A percentile compares a stretch with the other conserved stretches of the same genome.
These are phyloP conservation scores for Paecilomyces niveus DNA, from an alignment of 2,329 filamentous ascomycete genomes.

Conservation along the genomic window DNA sequence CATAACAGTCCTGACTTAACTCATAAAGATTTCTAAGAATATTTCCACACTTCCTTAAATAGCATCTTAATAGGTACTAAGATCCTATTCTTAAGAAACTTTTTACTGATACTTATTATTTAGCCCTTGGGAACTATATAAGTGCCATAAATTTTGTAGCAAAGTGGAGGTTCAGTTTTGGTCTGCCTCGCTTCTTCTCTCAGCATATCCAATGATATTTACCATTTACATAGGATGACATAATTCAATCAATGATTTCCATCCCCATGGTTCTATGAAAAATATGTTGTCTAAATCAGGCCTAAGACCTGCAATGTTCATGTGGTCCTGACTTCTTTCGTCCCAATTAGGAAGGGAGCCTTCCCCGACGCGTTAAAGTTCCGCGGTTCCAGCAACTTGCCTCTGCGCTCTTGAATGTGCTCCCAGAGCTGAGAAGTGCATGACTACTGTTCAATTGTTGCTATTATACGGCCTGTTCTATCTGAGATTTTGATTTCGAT, in stretches of 20 bases:
- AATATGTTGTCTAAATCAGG: too few species aligned
- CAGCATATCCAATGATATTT: too few species aligned
- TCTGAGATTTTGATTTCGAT: background rate
- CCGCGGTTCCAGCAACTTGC: constrained; percentile 4
- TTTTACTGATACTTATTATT: background rate
- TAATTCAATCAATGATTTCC: too few species aligned
- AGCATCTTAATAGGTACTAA: background rate
- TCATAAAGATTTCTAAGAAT: background rate
- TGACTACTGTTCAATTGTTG: too few species aligned
- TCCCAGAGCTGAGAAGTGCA: too few species aligned
- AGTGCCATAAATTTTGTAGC: too few species aligned
- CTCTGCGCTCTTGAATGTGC: background rate
- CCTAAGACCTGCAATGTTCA: too few species aligned
- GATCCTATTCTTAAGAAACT: background rate
- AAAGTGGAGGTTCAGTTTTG: too few species aligned
- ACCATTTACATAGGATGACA: too few species aligned
- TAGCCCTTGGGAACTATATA: background rate
- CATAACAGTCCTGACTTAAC: background rate
- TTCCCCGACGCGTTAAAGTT: background rate
- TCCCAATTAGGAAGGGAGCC: background rate
- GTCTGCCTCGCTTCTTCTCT: too few species aligned
- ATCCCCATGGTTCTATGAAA: too few species aligned
- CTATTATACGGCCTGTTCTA: background rate
- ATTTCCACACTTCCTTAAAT: background rate
- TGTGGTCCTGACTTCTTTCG: background rate